These are phyloP conservation scores for Fusarium staphyleae DNA, from an alignment of 2,329 filamentous ascomycete species.

Conservation along the genomic window DNA sequence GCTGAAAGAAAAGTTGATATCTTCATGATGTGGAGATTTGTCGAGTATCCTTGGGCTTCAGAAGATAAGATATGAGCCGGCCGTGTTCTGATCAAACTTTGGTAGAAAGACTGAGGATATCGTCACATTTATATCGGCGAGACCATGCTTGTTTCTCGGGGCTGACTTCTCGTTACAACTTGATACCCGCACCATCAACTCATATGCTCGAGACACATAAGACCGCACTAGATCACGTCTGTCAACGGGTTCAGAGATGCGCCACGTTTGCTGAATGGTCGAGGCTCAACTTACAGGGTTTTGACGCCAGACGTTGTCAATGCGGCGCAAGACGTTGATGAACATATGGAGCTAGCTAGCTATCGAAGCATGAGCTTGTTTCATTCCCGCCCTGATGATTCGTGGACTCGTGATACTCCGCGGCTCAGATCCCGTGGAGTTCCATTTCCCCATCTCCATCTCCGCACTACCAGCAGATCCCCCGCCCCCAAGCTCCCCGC, in stretches of 20 bases:
- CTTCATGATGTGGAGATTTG: slow-evolving; percentile 27
- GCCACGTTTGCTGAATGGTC: neutral
- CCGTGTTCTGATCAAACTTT: too few species aligned
- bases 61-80: neutral
- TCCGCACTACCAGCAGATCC: slow-evolving; percentile 20
- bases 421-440: slow-evolving; percentile 33
- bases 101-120: neutral
- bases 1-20: slow-evolving; percentile 28
- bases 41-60: neutral
- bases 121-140: too few species aligned
- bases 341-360: neutral
- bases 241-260: neutral
- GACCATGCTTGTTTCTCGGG: slow-evolving; percentile 6
- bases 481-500: slow-evolving; percentile 29
- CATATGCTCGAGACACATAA: neutral
- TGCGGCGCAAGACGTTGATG: neutral
- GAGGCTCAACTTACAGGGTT: neutral
- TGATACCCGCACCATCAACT: slow-evolving; percentile 5
- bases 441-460: slow-evolving; percentile 28
- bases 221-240: neutral
- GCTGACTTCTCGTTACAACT: slow-evolving; percentile 5
- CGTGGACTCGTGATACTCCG: slow-evolving; percentile 14
- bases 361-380: slow-evolving; percentile 19
- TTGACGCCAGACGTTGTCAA: neutral
- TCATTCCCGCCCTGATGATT: neutral